A percentile compares a stretch with the other conserved stretches of the same genome.
phyloP scores from a whole-genome alignment of 2,329 filamentous ascomycete species.

The Penicillium sp. region DNA sequence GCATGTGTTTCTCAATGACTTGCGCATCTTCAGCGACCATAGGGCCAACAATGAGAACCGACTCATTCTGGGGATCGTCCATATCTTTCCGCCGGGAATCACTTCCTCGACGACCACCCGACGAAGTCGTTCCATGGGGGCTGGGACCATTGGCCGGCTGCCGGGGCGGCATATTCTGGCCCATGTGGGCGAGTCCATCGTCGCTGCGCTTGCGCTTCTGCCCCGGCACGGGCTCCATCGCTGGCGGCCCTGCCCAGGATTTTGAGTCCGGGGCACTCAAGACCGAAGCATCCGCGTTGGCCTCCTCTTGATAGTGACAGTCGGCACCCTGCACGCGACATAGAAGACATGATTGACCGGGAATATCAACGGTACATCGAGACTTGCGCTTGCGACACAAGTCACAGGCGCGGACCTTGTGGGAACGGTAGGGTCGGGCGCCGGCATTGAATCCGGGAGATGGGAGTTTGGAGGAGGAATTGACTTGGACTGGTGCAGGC shows the following conservation, averaged over 20 bases:
- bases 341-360: conserved; percentile 54
- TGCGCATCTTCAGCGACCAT: conserved; percentile 60
- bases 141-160: conserved; percentile 25
- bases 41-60: conserved; percentile 58
- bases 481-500: conserved; percentile 29
- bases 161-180: conserved; percentile 13
- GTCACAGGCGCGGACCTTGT: conserved; percentile 60
- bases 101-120: conserved; percentile 27
- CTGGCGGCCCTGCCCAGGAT: conserved; percentile 28
- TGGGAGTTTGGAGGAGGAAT: conserved; percentile 32
- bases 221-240: conserved; percentile 25
- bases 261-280: conserved; percentile 27
- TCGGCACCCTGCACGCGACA: conserved; percentile 59
- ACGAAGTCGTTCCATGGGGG: conserved; percentile 24
- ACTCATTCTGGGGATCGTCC: conserved; percentile 42
- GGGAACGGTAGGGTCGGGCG: conserved; percentile 58
- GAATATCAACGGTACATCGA: conserved; percentile 57
- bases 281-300: conserved; percentile 24
- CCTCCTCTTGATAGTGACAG: conserved; percentile 53
- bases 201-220: conserved; percentile 40
- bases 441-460: conserved; percentile 41
- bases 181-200: conserved; percentile 24
- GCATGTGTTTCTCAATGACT: conserved; percentile 59
- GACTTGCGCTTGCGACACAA: conserved; percentile 61
- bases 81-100: conserved; percentile 32